Evolutionary conservation across 345 rosid genomes (phyloP).

Genomic region (Camelina neglecta): DNA sequence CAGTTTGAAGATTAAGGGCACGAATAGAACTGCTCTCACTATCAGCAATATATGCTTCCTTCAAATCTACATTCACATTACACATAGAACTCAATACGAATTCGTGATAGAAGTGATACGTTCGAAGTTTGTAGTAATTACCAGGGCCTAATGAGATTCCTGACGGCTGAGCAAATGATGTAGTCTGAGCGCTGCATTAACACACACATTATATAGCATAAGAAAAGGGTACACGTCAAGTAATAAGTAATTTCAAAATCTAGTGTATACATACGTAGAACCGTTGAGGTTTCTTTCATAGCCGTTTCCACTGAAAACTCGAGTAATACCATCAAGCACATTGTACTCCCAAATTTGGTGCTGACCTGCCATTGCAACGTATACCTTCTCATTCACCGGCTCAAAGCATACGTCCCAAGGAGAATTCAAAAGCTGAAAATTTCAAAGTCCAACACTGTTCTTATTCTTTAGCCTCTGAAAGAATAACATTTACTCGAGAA

Average conservation of each 20-base stretch:
- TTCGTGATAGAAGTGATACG: not conserved
- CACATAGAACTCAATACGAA: not conserved
- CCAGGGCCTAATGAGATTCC: slow-evolving; percentile 81
- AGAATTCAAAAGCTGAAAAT: slow-evolving; percentile 79
- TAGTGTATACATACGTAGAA: slow-evolving; percentile 56
- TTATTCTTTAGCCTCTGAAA: not conserved
- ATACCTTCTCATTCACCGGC: slow-evolving; percentile 72
- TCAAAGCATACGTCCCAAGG: slow-evolving; percentile 95
- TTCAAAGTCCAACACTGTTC: too few relatives aligned
- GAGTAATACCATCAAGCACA: slow-evolving; percentile 63
- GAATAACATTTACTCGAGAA: not conserved
- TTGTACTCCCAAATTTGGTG: slow-evolving; percentile 96
- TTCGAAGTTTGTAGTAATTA: slow-evolving; percentile 39
- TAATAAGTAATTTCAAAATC: not conserved
- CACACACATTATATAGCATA: slow-evolving; percentile 17
- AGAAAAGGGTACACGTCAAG: not conserved
- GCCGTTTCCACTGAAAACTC: slow-evolving; percentile 91
- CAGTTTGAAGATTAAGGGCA: slow-evolving; percentile 78
- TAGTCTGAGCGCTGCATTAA: slow-evolving; percentile 65
- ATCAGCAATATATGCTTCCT: slow-evolving; percentile 80
- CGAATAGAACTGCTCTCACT: slow-evolving; percentile 98
- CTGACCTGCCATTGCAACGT: slow-evolving; percentile 94
- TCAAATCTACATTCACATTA: slow-evolving; percentile 52
- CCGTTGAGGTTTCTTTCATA: slow-evolving; percentile 93
- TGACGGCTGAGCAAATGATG: slow-evolving; percentile 94